These are phyloP conservation scores for Gossypium lobatum DNA, from an alignment of 441 rosid species.

Conservation along the genomic window DNA sequence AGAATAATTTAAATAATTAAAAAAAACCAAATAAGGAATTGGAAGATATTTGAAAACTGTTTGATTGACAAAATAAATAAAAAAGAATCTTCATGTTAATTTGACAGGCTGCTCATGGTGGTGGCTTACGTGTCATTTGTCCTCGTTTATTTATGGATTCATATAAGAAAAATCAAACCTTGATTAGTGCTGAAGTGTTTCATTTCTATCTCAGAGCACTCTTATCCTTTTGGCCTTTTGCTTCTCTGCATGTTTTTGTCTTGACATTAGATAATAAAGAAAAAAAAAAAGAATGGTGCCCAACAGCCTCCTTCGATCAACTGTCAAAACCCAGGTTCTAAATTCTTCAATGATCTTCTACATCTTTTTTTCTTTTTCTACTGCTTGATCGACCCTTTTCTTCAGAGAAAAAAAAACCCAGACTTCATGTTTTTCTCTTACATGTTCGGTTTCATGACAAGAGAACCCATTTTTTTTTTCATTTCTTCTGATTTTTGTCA, in stretches of 20 bases:
- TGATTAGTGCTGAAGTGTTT: not conserved
- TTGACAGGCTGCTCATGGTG: not conserved
- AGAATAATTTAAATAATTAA: not conserved
- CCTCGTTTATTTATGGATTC: not conserved
- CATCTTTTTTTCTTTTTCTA: not conserved
- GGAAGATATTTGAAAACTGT: not conserved
- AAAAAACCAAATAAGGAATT: not conserved
- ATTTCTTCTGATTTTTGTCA: not conserved
- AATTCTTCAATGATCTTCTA: not conserved
- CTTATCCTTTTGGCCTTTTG: not conserved
- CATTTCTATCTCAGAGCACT: not conserved
- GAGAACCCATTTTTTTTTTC: not conserved
- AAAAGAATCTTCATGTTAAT: not conserved
- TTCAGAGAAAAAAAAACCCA: not conserved
- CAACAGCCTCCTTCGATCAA: slow-evolving; percentile 38
- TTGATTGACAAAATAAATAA: not conserved
- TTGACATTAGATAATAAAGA: not conserved
- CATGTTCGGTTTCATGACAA: slow-evolving; percentile 2
- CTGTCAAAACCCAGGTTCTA: slow-evolving; percentile 23
- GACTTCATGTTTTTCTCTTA: not conserved
- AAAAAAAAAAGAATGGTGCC: slow-evolving; percentile 20
- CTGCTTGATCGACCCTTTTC: not conserved
- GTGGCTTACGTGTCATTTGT: not conserved
- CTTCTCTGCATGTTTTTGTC: slow-evolving; percentile 8
- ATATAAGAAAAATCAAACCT: not conserved